Evolutionary conservation across 2,329 filamentous ascomycete genomes (phyloP), one percentile per base, ranked within the genome.

Genomic region (Bipolaris zeicola): DNA sequence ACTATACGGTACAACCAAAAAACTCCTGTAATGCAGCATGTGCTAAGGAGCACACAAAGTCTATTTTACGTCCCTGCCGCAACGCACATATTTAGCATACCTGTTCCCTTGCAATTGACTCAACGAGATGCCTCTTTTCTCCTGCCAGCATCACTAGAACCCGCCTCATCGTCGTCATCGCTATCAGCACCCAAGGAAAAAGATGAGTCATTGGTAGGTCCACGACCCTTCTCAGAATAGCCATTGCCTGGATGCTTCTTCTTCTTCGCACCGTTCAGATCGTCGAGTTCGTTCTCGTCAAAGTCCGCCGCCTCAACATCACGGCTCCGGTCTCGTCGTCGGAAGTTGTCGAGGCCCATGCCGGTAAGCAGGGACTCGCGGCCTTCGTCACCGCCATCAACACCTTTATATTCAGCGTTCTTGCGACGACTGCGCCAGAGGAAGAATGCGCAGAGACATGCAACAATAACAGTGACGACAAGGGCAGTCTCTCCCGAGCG

Each of bases 401-500:
- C 20, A 28, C 80, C 76, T 36, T 74, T 75, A 63, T 83, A 83
- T 33, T 80, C 80, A 33, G 58, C 61, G 46, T 73, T 74, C 33
- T 65, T 62, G 42, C 76, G 69, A 24, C 77, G 73, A 50, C 81
- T 79, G 39, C 86, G 81, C 81, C 83, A 86, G 61, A 88, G 80
- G 65, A 87, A 85, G 70, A 87, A 90, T n/a, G 88, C 91, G 88
- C 91, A 96, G 11, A 85, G 79, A 5, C 78, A 80, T 1, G 90
- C 91, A 1, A 87, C 88, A 57, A 95, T 85, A 49, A 89, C 81
- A 16, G 96, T 91, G 46, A 97, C 86, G 14, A 93, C 86, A 2
- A 97, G 83, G 1, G 92, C 92, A 6, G 93, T 85, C 77, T 96
- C 91, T 48, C 93, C 92, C 2, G 91, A 95, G 67, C 90, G 89